Evolutionary conservation across 78 protist genomes (phyloP).

Genomic region (Corallochytrium limacisporum): DNA sequence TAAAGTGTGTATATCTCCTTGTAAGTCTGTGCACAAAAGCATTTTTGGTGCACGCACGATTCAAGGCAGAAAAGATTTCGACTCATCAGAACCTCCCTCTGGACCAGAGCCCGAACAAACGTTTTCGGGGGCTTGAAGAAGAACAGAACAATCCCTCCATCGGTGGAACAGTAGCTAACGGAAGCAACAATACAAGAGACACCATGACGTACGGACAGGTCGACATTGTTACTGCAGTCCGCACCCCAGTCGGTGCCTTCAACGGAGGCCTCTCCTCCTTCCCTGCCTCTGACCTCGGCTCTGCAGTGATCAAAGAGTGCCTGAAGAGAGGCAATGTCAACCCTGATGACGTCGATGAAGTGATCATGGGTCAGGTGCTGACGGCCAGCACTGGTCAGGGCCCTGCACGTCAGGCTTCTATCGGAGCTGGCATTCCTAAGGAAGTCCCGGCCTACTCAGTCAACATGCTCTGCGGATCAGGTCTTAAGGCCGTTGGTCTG

Average conservation of each 20-base stretch:
- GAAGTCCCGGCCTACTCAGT: conserved; percentile 34
- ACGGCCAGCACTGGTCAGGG: conserved; percentile 40
- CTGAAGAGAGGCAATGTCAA: neutral
- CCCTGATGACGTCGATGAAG: conserved; percentile 33
- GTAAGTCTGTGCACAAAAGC: no score
- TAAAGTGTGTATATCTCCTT: no score
- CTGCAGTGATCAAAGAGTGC: conserved; percentile 47
- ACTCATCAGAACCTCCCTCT: no score
- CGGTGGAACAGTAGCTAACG: no score
- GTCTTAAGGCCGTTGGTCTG: conserved; percentile 76
- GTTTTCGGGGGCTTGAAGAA: no score
- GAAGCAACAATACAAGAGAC: no score
- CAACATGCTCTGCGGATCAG: conserved; percentile 91
- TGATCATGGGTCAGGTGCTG: conserved; percentile 70
- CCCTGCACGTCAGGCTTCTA: conserved; percentile 71
- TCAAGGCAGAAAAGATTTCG: no score
- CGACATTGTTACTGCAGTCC: conserved; percentile 59
- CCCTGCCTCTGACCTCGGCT: conserved; percentile 59
- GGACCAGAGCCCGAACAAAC: no score
- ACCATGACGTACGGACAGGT: no score
- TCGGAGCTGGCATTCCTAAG: conserved; percentile 37
- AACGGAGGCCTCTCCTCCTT: conserved; percentile 45
- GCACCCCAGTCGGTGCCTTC: conserved; percentile 79
- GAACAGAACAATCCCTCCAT: no score
- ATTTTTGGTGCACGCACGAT: no score